Percentiles rank a stretch among this genome's conserved stretches.
Evolutionary conservation across 352 stramenopile genomes (phyloP).

Genomic region (Globisporangium viniferum): DNA sequence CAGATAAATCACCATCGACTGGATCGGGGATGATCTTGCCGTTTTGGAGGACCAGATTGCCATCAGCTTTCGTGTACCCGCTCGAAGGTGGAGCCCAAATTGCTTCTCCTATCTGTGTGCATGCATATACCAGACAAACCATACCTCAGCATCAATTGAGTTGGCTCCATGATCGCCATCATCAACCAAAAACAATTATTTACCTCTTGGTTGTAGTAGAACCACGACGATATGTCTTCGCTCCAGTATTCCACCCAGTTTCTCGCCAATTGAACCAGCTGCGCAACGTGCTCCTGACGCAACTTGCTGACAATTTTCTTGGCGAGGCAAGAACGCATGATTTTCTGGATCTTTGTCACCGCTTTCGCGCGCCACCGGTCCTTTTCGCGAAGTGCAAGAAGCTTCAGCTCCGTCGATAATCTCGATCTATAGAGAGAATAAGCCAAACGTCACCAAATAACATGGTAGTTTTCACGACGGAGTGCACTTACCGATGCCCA

Average conservation of each 20-base stretch:
- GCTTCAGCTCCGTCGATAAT: slow-evolving; percentile 64
- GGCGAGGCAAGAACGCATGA: slow-evolving; percentile 47
- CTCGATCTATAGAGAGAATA: slow-evolving; percentile 29
- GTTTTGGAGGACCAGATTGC: slow-evolving; percentile 64
- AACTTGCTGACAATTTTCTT: slow-evolving; percentile 30
- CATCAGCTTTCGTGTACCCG: slow-evolving; percentile 70
- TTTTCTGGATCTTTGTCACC: slow-evolving; percentile 67
- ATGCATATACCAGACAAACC: neutral
- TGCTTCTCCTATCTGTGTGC: slow-evolving; percentile 51
- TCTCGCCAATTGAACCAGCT: slow-evolving; percentile 44
- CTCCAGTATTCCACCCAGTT: slow-evolving; percentile 78
- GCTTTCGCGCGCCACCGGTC: slow-evolving; percentile 46
- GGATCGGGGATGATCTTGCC: slow-evolving; percentile 63
- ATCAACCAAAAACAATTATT: neutral
- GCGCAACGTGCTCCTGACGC: slow-evolving; percentile 29
- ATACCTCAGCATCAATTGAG: too few relatives aligned
- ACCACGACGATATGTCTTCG: slow-evolving; percentile 66
- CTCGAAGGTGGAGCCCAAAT: slow-evolving; percentile 64
- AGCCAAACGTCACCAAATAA: neutral
- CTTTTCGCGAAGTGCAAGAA: slow-evolving; percentile 57
- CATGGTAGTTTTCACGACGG: neutral
- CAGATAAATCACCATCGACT: slow-evolving; percentile 30
- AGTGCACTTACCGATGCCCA: slow-evolving; percentile 40
- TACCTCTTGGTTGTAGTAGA: slow-evolving; percentile 75
- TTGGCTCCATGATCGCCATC: neutral